Percentiles rank a stretch among this genome's conserved stretches.
Conservation (phyloP, 495 filamentous ascomycete genomes). For the Penicillium robsamsonii region DNA sequence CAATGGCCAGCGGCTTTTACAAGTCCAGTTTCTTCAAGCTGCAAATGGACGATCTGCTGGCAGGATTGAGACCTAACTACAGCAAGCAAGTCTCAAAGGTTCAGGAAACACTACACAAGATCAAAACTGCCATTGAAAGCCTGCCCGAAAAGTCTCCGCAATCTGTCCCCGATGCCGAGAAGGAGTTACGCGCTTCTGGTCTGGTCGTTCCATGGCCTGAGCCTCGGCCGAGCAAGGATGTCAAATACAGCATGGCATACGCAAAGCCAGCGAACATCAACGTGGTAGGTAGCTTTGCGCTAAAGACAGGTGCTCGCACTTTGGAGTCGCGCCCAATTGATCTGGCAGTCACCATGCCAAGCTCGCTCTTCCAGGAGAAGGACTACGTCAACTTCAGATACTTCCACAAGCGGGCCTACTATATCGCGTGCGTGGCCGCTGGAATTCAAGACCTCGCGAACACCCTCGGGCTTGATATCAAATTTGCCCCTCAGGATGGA, state of each 20-base stretch:
- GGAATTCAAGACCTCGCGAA: slow-evolving; percentile 56
- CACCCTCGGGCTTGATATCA: slow-evolving; percentile 51
- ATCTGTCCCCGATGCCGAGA: slow-evolving; percentile 63
- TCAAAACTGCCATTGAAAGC: slow-evolving; percentile 73
- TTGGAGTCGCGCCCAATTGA: slow-evolving; percentile 63
- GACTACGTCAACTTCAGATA: slow-evolving; percentile 92
- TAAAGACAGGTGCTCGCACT: slow-evolving; percentile 67
- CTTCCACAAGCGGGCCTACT: slow-evolving; percentile 93
- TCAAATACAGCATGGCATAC: slow-evolving; percentile 79
- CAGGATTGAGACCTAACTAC: slow-evolving; percentile 66
- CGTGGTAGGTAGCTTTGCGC: slow-evolving; percentile 82
- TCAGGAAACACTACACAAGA: slow-evolving; percentile 66
- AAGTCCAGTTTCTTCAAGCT: slow-evolving; percentile 80
- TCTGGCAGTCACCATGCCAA: slow-evolving; percentile 82
- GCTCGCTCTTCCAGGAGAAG: slow-evolving; percentile 80
- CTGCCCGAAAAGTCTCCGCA: slow-evolving; percentile 57
- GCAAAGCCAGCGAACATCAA: slow-evolving; percentile 74
- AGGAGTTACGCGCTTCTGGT: slow-evolving; percentile 60
- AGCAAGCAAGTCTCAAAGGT: slow-evolving; percentile 59
- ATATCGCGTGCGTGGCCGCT: slow-evolving; percentile 74
- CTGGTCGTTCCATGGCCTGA: slow-evolving; percentile 78
- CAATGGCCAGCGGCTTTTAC: slow-evolving; percentile 49
- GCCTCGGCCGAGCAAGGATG: slow-evolving; percentile 67
- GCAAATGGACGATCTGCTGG: slow-evolving; percentile 80
- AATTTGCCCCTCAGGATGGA: slow-evolving; percentile 68